phyloP scores from a whole-genome alignment of 2,329 filamentous ascomycete species.

The Fusarium sp. region DNA sequence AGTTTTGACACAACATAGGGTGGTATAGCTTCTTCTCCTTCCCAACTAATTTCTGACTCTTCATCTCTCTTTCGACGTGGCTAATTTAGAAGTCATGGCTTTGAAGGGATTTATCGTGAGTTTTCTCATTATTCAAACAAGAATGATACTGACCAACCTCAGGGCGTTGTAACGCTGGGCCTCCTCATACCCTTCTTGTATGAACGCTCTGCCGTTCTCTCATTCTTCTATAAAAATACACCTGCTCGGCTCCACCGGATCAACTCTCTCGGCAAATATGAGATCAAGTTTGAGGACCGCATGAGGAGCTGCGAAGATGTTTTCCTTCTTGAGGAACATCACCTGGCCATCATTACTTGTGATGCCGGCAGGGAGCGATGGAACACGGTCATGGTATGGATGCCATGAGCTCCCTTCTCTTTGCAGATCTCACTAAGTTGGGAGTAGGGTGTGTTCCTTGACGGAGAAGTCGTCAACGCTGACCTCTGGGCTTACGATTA shows the following conservation, averaged over 20 bases:
- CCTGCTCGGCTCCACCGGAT: constrained; percentile 45
- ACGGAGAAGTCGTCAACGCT: constrained; percentile 37
- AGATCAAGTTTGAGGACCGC: constrained; percentile 52
- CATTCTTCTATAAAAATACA: constrained; percentile 45
- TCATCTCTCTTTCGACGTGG: background rate
- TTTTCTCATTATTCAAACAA: fast-evolving
- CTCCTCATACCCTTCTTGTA: constrained; percentile 20
- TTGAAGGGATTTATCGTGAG: constrained; percentile 18
- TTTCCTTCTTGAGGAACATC: constrained; percentile 50
- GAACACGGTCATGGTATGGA: constrained; percentile 56
- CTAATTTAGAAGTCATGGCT: constrained; percentile 8
- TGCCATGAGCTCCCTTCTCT: background rate
- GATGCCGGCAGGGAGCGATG: constrained; percentile 54
- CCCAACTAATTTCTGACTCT: background rate
- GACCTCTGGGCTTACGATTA: constrained; percentile 55
- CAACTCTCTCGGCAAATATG: constrained; percentile 42
- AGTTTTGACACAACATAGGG: background rate
- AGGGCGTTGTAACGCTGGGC: constrained; percentile 23
- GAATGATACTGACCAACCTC: background rate
- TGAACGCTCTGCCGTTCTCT: constrained; percentile 28
- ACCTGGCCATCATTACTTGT: constrained; percentile 53
- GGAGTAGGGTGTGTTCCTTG: constrained; percentile 41
- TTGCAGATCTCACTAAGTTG: background rate
- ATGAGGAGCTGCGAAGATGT: constrained; percentile 56
- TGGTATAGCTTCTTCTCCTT: background rate